phyloP scores from a whole-genome alignment of 495 filamentous ascomycete species.

The Darksidea phi region DNA sequence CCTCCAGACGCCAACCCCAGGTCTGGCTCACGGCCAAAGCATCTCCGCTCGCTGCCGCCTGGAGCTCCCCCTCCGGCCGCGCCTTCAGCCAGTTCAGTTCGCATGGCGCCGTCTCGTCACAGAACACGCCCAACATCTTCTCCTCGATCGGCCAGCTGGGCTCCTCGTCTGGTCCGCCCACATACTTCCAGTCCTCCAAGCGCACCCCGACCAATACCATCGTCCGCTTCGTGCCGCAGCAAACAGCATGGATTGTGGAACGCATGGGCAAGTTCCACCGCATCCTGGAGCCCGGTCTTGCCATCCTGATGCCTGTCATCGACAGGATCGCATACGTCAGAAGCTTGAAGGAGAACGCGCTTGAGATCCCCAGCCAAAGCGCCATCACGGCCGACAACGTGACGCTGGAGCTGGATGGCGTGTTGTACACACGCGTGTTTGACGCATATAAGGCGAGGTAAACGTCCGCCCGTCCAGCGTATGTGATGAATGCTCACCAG shows the following conservation, averaged over 20 bases:
- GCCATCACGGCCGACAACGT: conserved; percentile 99
- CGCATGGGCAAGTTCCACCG: conserved; percentile 96
- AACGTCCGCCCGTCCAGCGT: too few relatives aligned
- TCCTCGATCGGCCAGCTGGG: conserved; percentile 5
- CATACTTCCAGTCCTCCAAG: conserved; percentile 58
- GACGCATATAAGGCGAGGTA: conserved; percentile 96
- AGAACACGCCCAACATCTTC: conserved; percentile 18
- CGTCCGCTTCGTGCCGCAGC: conserved; percentile 95
- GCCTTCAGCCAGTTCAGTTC: conserved; percentile 16
- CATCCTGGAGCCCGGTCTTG: conserved; percentile 86
- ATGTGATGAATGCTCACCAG: too few relatives aligned
- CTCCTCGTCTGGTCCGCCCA: conserved; percentile 11
- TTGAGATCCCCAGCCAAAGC: conserved; percentile 94
- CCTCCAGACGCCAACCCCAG: neutral
- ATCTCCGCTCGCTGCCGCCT: neutral
- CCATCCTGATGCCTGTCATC: conserved; percentile 83
- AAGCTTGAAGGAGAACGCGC: conserved; percentile 89
- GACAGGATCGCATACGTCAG: conserved; percentile 98
- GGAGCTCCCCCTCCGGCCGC: neutral
- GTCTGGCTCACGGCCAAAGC: neutral
- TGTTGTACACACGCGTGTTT: conserved; percentile 91
- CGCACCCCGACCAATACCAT: conserved; percentile 87
- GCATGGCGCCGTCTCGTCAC: neutral
- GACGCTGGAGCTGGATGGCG: conserved; percentile 91
- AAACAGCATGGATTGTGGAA: conserved; percentile 99